Evolutionary conservation across 1,139 yeast genomes (phyloP).

Genomic region (Torulaspora globosa): DNA sequence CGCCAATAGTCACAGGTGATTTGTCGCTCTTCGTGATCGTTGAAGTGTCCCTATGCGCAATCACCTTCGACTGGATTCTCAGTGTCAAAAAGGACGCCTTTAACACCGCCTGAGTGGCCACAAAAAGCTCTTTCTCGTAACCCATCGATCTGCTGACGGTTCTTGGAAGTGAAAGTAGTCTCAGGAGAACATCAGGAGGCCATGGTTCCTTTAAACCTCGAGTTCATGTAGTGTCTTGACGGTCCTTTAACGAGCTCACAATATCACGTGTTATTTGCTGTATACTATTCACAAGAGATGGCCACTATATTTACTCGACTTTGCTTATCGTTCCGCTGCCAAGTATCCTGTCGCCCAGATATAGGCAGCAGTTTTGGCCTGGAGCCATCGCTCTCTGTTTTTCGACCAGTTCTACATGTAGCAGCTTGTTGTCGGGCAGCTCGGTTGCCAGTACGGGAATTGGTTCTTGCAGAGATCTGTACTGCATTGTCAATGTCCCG

Average conservation of each 20-base stretch:
- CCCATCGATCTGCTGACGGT: slow-evolving; percentile 23
- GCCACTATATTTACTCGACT: slow-evolving; percentile 1
- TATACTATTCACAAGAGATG: neutral
- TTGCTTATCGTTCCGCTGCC: slow-evolving; percentile 65
- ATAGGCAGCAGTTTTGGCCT: slow-evolving; percentile 80
- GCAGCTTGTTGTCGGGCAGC: slow-evolving; percentile 15
- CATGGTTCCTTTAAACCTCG: neutral
- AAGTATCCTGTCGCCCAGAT: slow-evolving; percentile 59
- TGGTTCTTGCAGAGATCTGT: slow-evolving; percentile 66
- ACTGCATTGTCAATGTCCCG: slow-evolving; percentile 49
- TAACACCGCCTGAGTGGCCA: slow-evolving; percentile 87
- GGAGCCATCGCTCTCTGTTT: slow-evolving; percentile 76
- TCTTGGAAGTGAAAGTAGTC: neutral
- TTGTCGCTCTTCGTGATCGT: slow-evolving; percentile 81
- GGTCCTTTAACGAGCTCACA: neutral
- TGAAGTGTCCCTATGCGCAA: slow-evolving; percentile 49
- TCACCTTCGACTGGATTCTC: slow-evolving; percentile 63
- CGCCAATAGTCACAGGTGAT: slow-evolving; percentile 96
- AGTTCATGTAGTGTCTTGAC: neutral
- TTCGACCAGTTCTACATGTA: slow-evolving; percentile 41
- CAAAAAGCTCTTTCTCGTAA: slow-evolving; percentile 54
- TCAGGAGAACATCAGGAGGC: neutral
- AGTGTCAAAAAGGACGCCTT: slow-evolving; percentile 79
- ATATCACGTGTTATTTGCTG: slow-evolving; percentile 9
- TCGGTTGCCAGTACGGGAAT: slow-evolving; percentile 29